Evolutionary conservation across 345 rosid genomes (phyloP).

Genomic region (Lenwebbia sp.): DNA sequence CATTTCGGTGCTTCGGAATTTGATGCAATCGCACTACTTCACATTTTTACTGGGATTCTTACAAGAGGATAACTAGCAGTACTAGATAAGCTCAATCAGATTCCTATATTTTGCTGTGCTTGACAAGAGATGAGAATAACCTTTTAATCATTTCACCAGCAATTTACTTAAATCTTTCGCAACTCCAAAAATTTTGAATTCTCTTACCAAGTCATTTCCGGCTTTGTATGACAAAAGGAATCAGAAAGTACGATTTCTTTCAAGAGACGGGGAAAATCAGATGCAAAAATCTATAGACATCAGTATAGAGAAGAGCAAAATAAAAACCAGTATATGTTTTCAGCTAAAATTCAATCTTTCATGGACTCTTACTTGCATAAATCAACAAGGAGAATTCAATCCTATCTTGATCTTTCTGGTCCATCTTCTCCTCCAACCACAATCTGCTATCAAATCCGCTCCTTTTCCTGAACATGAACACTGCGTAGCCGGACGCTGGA

Average conservation of each 20-base stretch:
- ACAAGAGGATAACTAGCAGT: not conserved
- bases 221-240: not conserved
- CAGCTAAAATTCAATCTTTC: not conserved
- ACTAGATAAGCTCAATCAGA: not conserved
- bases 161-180: not conserved
- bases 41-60: not conserved
- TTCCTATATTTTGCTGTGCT: not conserved
- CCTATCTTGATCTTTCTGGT: constrained; percentile 1
- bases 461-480: constrained; percentile 21
- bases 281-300: not conserved
- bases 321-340: not conserved
- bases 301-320: not conserved
- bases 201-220: not conserved
- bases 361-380: constrained; percentile 6
- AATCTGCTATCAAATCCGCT: constrained; percentile 11
- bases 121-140: not conserved
- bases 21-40: not conserved
- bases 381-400: constrained; percentile 12
- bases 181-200: not conserved
- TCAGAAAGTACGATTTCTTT: not conserved
- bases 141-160: not conserved
- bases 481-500: constrained; percentile 5
- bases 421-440: constrained; percentile 11
- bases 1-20: not conserved
- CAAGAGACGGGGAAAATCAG: not conserved